Evolutionary conservation across 805 yeast species (phyloP), one percentile per base, ranked within the genome.

Genomic region (Lachancea nothofagi): DNA sequence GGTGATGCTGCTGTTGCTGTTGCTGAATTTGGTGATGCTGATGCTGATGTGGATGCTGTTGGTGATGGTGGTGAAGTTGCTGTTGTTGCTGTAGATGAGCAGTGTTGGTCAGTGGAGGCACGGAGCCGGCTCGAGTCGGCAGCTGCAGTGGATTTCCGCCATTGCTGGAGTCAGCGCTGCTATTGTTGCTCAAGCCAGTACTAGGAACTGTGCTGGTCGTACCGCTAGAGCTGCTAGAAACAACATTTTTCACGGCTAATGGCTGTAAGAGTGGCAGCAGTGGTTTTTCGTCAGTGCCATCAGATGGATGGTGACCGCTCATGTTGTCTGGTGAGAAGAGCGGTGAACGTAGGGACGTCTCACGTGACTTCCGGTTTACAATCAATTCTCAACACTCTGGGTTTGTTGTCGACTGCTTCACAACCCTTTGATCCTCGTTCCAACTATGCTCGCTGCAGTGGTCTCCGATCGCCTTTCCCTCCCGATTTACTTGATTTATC

Each of bases 11-110:
- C 19, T 27, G 40, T 22, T 29, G 35, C 23, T 40, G 25, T 23
- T 24, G 28, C 23, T 27, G 54, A 19, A 50, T 61, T 32, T 46
- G 67, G 7, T 29, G 45, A n/a, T 40, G 45, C 28, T 17, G n/a
- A 12, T 29, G 12, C 33, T 14, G n/a, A 5, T 13, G 38, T 8
- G 17, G 29, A 18, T 25, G 30, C 13, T 27, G 29, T n/a, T 14
- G 23, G 5, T 24, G 30, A 27, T 49, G 51, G 15, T 41, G 45
- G 14, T 33, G 33, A 10, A 38, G 31, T 19, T 39, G 50, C 10
- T 33, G 42, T 17, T 29, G 33, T 29, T 24, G 29, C 18, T 33
- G 37, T 6, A 25, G 23, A 13, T 29, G 34, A 3, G 29, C 17
- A 7, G 22, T 29, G 12, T 31, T 29, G 3, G 33, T 35, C 22